phyloP scores from a whole-genome alignment of 331 rosid genomes.

The Malus hybrid region DNA sequence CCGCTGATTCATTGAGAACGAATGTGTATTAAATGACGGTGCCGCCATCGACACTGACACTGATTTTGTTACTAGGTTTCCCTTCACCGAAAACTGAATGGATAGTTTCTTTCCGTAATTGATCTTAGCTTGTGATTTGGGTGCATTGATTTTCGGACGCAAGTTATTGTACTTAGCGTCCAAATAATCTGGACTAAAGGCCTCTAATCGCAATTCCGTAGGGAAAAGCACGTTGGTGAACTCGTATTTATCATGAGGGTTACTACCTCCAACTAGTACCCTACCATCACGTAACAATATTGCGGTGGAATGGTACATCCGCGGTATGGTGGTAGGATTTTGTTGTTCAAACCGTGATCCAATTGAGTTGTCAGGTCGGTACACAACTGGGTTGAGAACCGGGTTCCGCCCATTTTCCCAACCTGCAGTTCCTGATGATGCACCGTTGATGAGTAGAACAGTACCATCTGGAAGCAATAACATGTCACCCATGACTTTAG shows the following conservation, averaged over 20 bases:
- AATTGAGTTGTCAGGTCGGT: constrained; percentile 5
- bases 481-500: constrained; percentile 63
- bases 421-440: constrained; percentile 39
- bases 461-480: constrained; percentile 55
- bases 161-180: constrained; percentile 8
- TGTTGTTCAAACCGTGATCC: constrained; percentile 40
- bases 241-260: constrained; percentile 32
- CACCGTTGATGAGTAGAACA: constrained; percentile 70
- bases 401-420: constrained; percentile 51
- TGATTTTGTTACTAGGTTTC: background rate
- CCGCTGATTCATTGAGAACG: constrained; percentile 13
- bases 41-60: constrained; percentile 43
- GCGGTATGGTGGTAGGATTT: constrained; percentile 32
- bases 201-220: constrained; percentile 60
- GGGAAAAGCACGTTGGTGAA: constrained; percentile 45
- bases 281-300: constrained; percentile 61
- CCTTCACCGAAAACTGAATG: constrained; percentile 24
- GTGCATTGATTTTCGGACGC: constrained; percentile 43
- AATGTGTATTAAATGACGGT: constrained; percentile 19
- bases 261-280: constrained; percentile 64
- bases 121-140: constrained; percentile 25
- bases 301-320: constrained; percentile 75
- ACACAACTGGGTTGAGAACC: constrained; percentile 41
- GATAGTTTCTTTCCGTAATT: constrained; percentile 16
- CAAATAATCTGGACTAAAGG: constrained; percentile 52